phyloP scores from a whole-genome alignment of 257 asterid species.

The Misopates orontium region DNA sequence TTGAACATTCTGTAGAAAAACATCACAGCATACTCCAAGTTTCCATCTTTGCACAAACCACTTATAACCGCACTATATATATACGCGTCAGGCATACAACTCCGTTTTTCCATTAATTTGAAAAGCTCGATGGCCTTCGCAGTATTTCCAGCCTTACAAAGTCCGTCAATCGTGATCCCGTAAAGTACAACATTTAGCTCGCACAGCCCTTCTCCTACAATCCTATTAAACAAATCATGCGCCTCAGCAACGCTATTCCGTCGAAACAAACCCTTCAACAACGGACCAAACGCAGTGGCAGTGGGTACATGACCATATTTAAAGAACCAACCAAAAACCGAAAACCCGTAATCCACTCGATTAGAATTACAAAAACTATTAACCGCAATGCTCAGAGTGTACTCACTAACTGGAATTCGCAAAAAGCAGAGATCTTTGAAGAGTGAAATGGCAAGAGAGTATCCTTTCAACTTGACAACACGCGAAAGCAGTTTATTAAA shows the following conservation, averaged over 20 bases:
- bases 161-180: conserved; percentile 27
- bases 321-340: conserved; percentile 23
- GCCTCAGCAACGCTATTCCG: conserved; percentile 29
- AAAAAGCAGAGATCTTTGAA: conserved; percentile 21
- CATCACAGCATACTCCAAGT: conserved; percentile 29
- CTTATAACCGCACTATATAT: conserved; percentile 25
- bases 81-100: conserved; percentile 14
- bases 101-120: conserved; percentile 25
- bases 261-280: conserved; percentile 23
- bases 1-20: conserved; percentile 30
- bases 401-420: conserved; percentile 5
- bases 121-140: conserved; percentile 29
- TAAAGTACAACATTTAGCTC: conserved; percentile 12
- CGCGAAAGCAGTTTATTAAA: conserved; percentile 20
- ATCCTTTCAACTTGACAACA: conserved; percentile 17
- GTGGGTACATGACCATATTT: conserved; percentile 20
- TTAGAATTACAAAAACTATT: conserved; percentile 17
- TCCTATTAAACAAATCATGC: conserved; percentile 32
- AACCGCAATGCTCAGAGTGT: conserved; percentile 12
- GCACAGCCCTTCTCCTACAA: conserved; percentile 27
- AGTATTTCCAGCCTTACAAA: conserved; percentile 39
- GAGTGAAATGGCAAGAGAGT: not conserved
- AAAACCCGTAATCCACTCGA: conserved; percentile 22
- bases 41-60: conserved; percentile 31
- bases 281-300: not conserved